phyloP scores from a whole-genome alignment of 208 protist species.

The Trypanosoma theileri region DNA sequence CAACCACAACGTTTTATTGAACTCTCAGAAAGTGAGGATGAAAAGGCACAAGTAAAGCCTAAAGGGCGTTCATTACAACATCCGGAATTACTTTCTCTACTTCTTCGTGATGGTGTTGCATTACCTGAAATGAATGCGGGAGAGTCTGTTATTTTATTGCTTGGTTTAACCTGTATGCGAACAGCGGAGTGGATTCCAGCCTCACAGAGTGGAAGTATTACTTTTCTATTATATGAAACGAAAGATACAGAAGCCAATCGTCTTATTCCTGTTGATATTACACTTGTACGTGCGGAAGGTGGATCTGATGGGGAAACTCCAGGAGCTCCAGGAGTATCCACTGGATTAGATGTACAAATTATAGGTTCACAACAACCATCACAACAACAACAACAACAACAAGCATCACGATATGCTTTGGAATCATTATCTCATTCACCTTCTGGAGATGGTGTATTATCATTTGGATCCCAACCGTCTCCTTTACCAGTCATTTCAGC shows the following conservation, averaged over 20 bases:
- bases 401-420: too few relatives aligned
- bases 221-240: conserved; percentile 77
- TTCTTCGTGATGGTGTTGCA: conserved; percentile 63
- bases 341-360: neutral
- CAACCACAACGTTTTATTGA: conserved; percentile 39
- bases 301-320: conserved; percentile 29
- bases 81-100: conserved; percentile 46
- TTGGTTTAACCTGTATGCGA: conserved; percentile 57
- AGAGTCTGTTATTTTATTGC: conserved; percentile 65
- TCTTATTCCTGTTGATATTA: conserved; percentile 81
- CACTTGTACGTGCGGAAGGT: conserved; percentile 55
- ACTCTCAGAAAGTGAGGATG: conserved; percentile 75
- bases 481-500: neutral
- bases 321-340: neutral
- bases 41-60: conserved; percentile 33
- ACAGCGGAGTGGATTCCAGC: conserved; percentile 46
- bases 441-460: neutral
- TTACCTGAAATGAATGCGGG: conserved; percentile 76
- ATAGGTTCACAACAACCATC: neutral
- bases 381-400: neutral
- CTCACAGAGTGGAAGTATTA: conserved; percentile 73
- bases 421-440: too few relatives aligned
- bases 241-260: conserved; percentile 81
- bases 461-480: neutral
- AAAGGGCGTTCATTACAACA: conserved; percentile 36